These are phyloP conservation scores for Bondarzewia mesenterica DNA, from an alignment of 1,284 basidiomycete genomes.

Conservation along the genomic window DNA sequence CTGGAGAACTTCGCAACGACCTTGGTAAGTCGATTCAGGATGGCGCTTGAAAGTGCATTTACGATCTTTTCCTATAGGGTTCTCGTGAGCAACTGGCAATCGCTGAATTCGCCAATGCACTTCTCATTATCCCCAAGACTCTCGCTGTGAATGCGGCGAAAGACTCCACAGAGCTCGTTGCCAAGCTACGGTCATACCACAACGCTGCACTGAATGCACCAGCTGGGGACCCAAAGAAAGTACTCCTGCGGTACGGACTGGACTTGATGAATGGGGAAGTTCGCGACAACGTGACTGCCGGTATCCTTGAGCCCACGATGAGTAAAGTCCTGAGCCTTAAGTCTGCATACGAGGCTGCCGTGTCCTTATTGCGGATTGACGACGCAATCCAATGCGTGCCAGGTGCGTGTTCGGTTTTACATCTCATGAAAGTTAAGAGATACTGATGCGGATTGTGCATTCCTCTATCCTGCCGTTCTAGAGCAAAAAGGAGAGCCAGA, in stretches of 20 bases:
- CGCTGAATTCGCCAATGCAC: constrained; percentile 92
- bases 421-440: neutral
- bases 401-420: constrained; percentile 40
- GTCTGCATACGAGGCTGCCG: constrained; percentile 94
- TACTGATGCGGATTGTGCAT: constrained; percentile 7
- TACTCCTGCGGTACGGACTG: constrained; percentile 89
- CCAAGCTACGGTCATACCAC: constrained; percentile 95
- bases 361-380: constrained; percentile 92
- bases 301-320: constrained; percentile 94
- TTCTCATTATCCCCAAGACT: constrained; percentile 94
- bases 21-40: constrained; percentile 47
- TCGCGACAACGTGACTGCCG: constrained; percentile 89
- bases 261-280: constrained; percentile 94
- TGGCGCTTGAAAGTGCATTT: constrained; percentile 2
- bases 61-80: constrained; percentile 45
- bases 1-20: constrained; percentile 99
- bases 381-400: constrained; percentile 85
- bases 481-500: constrained; percentile 74
- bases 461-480: no score
- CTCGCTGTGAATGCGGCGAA: constrained; percentile 98
- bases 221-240: constrained; percentile 89
- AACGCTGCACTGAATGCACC: constrained; percentile 93
- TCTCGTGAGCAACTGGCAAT: constrained; percentile 98
- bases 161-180: constrained; percentile 96
- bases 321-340: constrained; percentile 97